Evolutionary conservation across 73 alveolate species (phyloP), one percentile per base, ranked within the genome.

Genomic region (Paramecium biaurelia): DNA sequence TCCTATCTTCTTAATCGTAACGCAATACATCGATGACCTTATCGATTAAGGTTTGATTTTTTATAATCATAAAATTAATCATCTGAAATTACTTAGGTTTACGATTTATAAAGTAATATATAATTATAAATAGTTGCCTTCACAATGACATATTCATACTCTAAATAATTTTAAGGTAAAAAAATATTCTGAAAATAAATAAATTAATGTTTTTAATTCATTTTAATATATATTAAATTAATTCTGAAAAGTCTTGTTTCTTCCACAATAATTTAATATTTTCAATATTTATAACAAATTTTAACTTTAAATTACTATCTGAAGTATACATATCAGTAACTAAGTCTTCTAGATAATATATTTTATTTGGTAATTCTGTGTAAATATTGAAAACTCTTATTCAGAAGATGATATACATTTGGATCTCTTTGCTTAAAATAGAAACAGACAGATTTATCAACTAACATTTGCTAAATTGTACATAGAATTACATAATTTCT

Each of bases 11-110:
- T 12, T 30, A 24, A 24, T 63, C 84, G 11, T 23, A 63, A n/a
- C 49, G 41, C 8, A 63, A 32, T 7, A 63, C 45, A 14, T 63
- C 84, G 28, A 63, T 63, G 15, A 63, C 84, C 45, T 26, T 63
- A 41, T 63, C 84, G 21, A 63, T 32, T 53, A 53, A 20, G 11
- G 32, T 53, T 32, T 63, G 41, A 63, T 63, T 63, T 63, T 63
- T 63, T 63, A 63, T 63, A 63, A 63, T 63, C 84, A 63, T 63
- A 30, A 63, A 63, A 63, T 63, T 63, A 63, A 63, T 63, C 49
- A 11, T 30, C 28, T 63, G 23, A 63, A 63, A 30, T 63, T 63
- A 63, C 68, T 18, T 53, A 53, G 68, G 68, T 18, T 53, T 53
- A 53, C 2, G 68, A 53, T 53, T 53, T 53, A 53, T 53, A 53